Base-by-base conservation (phyloP, 768 basidiomycete species). In the Strobilomyces dryophilus region DNA sequence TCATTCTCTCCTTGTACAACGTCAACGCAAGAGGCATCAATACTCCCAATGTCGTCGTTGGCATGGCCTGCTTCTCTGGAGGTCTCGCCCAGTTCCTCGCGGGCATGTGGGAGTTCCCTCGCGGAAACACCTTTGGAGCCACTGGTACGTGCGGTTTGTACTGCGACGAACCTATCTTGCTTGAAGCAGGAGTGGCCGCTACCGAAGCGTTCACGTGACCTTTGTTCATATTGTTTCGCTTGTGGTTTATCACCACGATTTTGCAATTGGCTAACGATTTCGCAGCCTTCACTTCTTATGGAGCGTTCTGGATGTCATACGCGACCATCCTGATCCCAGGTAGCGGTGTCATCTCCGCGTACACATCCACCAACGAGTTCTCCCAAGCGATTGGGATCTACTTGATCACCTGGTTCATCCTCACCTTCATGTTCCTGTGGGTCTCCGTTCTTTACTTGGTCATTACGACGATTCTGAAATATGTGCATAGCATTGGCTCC, bases 241-340 rank as follows among this genome's bases (percentile, higher is more conserved):
- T 29, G 40, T 42, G 20, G 10, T 39, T 18, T 6, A 6, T 6
- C 29, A 29, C 40, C 44, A 32, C 27, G 21, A 29, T 12, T 36
- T 29, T 5, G 8, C 12, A 10, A 34, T 40, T 49, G 52, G 39
- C 53, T 60, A 8, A 56, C 3, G 31, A 2, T 45, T 5, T 15
- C 4, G 24, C 56, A 86, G 90, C 89, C 0, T 93, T 92, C 76
- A 76, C 82, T 0, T 86, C 85, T 1, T 94, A 87, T 55, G 92
- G 92, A 21, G 87, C 84, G 3, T 94, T 93, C 77, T 94, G 91
- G 91, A 74, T 93, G 73, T 90, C 90, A 5, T 93, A 82, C 45
- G 89, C 82, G 5, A 74, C 80, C 0, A 83, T 94, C 60, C 69
- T 86, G 63, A 78, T 90, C 44, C 92, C 92, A 2, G 76, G 78